phyloP scores from a whole-genome alignment of 305 asterid species.

The Solanum aculeatissimum region DNA sequence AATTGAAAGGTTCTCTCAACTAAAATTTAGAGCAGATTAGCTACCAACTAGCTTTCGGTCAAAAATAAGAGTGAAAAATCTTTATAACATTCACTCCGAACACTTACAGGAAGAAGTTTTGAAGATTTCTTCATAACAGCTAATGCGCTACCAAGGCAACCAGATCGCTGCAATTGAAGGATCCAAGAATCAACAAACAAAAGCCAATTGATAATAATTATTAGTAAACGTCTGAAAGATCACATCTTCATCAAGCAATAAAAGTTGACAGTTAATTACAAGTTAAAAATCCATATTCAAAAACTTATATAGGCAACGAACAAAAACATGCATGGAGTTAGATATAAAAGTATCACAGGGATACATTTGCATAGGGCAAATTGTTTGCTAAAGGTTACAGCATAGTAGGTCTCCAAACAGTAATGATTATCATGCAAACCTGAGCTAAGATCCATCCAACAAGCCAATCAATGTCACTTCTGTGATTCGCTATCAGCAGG shows the following conservation, averaged over 20 bases:
- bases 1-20: neutral
- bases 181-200: neutral
- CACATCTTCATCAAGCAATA: neutral
- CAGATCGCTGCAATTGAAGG: conserved; percentile 61
- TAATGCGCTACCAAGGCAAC: conserved; percentile 90
- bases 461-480: conserved; percentile 94
- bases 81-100: neutral
- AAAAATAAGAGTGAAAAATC: neutral
- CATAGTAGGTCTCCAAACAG: neutral
- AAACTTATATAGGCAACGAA: neutral
- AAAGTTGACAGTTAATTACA: neutral
- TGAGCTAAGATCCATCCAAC: conserved; percentile 96
- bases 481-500: conserved; percentile 68
- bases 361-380: neutral
- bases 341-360: neutral
- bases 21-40: neutral
- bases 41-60: neutral
- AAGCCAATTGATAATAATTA: neutral
- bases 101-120: conserved; percentile 82
- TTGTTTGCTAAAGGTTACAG: neutral
- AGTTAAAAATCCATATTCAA: neutral
- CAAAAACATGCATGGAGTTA: neutral
- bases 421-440: conserved; percentile 23
- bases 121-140: conserved; percentile 97
- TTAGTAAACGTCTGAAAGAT: neutral